phyloP scores from a whole-genome alignment of 78 protist species.

The Speleostelium caveatum region DNA sequence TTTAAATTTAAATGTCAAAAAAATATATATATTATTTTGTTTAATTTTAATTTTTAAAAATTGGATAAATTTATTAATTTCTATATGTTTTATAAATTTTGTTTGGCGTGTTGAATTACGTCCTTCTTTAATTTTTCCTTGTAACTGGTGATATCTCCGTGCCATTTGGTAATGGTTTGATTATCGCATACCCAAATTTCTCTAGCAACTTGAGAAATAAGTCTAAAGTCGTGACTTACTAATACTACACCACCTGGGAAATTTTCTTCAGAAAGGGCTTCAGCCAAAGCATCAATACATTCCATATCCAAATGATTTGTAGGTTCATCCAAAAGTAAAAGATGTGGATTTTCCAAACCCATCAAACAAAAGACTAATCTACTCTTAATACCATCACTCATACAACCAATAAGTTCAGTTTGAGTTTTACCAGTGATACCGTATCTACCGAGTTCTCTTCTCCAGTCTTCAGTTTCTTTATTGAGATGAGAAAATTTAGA shows the following conservation, averaged over 20 bases:
- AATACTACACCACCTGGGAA: slow-evolving; percentile 92
- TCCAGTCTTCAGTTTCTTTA: slow-evolving; percentile 82
- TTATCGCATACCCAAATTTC: slow-evolving; percentile 91
- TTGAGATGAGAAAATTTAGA: slow-evolving; percentile 56
- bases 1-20: no score
- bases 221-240: slow-evolving; percentile 92
- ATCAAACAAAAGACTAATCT: slow-evolving; percentile 81
- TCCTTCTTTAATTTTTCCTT: slow-evolving; percentile 50
- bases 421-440: slow-evolving; percentile 91
- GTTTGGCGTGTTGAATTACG: neutral
- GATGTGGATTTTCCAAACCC: slow-evolving; percentile 75
- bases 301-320: slow-evolving; percentile 90
- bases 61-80: neutral
- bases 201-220: slow-evolving; percentile 85
- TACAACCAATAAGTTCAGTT: slow-evolving; percentile 70
- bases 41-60: no score
- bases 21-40: no score
- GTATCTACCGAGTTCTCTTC: slow-evolving; percentile 84
- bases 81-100: neutral
- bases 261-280: slow-evolving; percentile 80
- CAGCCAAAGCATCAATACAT: slow-evolving; percentile 88
- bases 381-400: slow-evolving; percentile 85
- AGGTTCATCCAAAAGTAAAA: slow-evolving; percentile 80
- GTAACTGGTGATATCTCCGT: slow-evolving; percentile 81
- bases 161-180: slow-evolving; percentile 75